Base-by-base conservation (phyloP, 106 monocot genomes). In the Cymbidium sinense region DNA sequence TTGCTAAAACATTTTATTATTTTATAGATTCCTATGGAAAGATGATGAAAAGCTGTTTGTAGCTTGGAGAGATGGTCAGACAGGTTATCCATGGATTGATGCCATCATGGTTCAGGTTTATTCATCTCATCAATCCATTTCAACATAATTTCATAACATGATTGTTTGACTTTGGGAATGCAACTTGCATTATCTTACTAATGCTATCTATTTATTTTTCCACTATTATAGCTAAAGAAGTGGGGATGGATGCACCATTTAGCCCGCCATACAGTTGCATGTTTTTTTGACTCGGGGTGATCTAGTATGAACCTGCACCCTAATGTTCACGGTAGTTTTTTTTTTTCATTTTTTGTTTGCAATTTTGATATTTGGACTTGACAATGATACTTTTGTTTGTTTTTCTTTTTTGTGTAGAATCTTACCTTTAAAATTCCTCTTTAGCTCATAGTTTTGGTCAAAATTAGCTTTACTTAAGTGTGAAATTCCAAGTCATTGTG, bases 231-330 rank as follows among this genome's bases (percentile, higher is more conserved):
- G 92, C 88, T 95, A 30, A 88, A 85, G 82, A 86, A 87, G 77
- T 95, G 95, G 95, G 95, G 95, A 78, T 95, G 95, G 95, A 87
- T 95, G 85, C 95, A 95, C 74, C 95, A 95, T 84, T 82, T 95
- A 41, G 95, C 95, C 35, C 84, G 95, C 13, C 95, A 95, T 86
- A 88, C 84, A 23, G 93, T 95, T 65, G 95, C 95, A 81, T 95
- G 95, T 62, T 95, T 95, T n/a, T 78, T 52, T 95, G 76, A 95
- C 95, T 19, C 92, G 93, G 70, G 95, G 93, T 54, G 93, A 96
- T 85, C 64, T 94, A 85, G 93, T 94, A 87, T 77, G 87, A 73
- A 31, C 33, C 69, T 69, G 3, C 31, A 17, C 31, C 9, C 17
- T 69, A 34, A 33, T 34, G 17, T 12, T 69, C 34, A 23, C 5